Evolutionary conservation across 257 asterid species (phyloP), one percentile per base, ranked within the genome.

Genomic region (Linaria vulgaris): DNA sequence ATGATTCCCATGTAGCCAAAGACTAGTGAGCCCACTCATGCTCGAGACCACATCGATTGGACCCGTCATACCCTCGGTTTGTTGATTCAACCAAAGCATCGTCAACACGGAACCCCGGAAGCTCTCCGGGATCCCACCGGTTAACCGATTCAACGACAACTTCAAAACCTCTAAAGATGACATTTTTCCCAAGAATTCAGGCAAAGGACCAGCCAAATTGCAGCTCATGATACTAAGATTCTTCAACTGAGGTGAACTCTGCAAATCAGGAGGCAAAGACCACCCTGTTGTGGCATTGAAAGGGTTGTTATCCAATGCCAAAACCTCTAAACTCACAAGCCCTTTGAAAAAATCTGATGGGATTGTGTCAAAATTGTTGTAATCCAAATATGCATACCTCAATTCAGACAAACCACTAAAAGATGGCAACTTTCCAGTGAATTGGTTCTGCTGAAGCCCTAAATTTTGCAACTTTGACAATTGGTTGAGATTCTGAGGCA

Each of bases 1-100:
- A 21, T 56, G 78, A 55, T 90, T 90, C 72, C 97, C 95, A 27
- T 90, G 97, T 6, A 90, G 86, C 97, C 97, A 90, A 43, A 90
- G 74, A 64, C 84, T 83, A 15, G 87, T 76, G 71, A 85, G 87
- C 8, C 96, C 85, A 9, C 5, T 61, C 96, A 90, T 82, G 5
- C 74, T 74, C 5, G 86, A 51, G 4, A 82, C 77, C 0, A 80
- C 51, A 65, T 85, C 95, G 17, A 90, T 87, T 16, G 90, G 71
- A 38, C 97, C 97, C 1, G 76, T 75, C 90, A 90, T 80, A 0
- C 88, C 88, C 64, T 66, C 84, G 11, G 82, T 51, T 34, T 90
- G 97, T n/a, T 78, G 77, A 68, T 85, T 90, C 72, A 90, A 61
- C 95, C 92, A 78, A 45, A 87, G 87, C 20, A 69, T 59, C 25